These are phyloP conservation scores for Populus deltoides DNA, from an alignment of 345 rosid species.

Conservation along the genomic window DNA sequence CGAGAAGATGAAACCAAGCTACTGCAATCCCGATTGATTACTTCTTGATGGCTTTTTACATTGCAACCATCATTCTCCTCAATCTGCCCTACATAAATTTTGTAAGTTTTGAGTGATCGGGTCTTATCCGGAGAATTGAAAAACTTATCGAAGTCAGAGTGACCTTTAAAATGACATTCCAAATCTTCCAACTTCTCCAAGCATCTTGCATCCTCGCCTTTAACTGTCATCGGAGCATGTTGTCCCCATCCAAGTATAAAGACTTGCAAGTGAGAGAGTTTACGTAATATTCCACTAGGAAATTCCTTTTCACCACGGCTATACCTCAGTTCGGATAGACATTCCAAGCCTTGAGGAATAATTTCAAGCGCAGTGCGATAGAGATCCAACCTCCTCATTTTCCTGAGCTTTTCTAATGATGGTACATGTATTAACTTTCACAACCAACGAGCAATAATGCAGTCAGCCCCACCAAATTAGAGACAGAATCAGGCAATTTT, in stretches of 20 bases:
- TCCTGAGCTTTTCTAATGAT: slow-evolving; percentile 6
- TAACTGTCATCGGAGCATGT: background rate
- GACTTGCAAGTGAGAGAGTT: slow-evolving; percentile 1
- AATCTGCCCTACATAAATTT: background rate
- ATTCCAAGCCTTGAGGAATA: slow-evolving; percentile 22
- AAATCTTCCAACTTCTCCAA: slow-evolving; percentile 1
- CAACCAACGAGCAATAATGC: slow-evolving; percentile 9
- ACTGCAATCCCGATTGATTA: too few relatives aligned
- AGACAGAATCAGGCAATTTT: slow-evolving; percentile 11
- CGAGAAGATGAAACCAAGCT: too few relatives aligned
- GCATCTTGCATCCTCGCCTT: slow-evolving; percentile 6
- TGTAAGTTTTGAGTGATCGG: too few relatives aligned
- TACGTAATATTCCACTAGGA: background rate
- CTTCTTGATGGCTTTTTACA: too few relatives aligned
- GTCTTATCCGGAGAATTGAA: background rate
- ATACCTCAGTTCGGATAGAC: slow-evolving; percentile 14
- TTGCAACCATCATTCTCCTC: background rate
- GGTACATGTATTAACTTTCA: background rate
- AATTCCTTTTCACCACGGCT: background rate
- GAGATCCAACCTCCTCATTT: slow-evolving; percentile 20
- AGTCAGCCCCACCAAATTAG: slow-evolving; percentile 10
- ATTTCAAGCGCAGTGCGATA: background rate
- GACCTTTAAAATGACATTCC: background rate
- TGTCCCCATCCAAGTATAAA: background rate
- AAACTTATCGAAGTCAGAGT: background rate